Percentiles rank a stretch among this genome's conserved stretches.
Evolutionary conservation across 768 basidiomycete species (phyloP).

Genomic region (Russula vinacea): DNA sequence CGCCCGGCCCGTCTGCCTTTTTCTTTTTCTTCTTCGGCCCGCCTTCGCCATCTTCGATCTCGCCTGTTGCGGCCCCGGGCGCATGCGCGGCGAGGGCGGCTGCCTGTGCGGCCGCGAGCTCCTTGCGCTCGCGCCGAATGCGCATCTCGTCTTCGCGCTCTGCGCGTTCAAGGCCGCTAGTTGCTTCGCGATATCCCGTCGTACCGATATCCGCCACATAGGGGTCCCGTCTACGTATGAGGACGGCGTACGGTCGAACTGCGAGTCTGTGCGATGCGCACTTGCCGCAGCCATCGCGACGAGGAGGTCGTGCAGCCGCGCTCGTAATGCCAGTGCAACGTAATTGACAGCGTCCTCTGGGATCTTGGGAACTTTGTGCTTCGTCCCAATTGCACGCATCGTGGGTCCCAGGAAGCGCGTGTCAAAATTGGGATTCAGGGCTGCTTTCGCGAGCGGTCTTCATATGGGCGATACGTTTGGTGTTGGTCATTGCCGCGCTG

Average conservation of each 20-base stretch:
- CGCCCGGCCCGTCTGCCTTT: constrained; percentile 80
- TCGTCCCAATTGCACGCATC: constrained; percentile 63
- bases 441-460: constrained; percentile 80
- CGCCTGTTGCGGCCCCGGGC: constrained; percentile 52
- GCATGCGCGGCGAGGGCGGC: constrained; percentile 64
- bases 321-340: constrained; percentile 72
- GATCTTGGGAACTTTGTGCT: constrained; percentile 66
- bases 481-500: constrained; percentile 64
- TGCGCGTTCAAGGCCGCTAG: constrained; percentile 68
- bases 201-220: constrained; percentile 79
- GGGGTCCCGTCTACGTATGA: constrained; percentile 63
- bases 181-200: constrained; percentile 79
- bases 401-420: constrained; percentile 58
- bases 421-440: constrained; percentile 64
- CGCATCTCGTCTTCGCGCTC: constrained; percentile 83
- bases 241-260: constrained; percentile 65
- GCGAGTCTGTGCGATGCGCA: constrained; percentile 65
- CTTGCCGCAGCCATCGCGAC: constrained; percentile 65
- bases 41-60: constrained; percentile 47
- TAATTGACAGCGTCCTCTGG: constrained; percentile 75
- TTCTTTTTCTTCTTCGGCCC: constrained; percentile 72
- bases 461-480: constrained; percentile 59
- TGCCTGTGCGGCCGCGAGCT: constrained; percentile 67
- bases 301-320: constrained; percentile 67
- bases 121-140: constrained; percentile 72